These are phyloP conservation scores for Kwoniella bestiolae DNA, from an alignment of 768 basidiomycete genomes.

Conservation along the genomic window DNA sequence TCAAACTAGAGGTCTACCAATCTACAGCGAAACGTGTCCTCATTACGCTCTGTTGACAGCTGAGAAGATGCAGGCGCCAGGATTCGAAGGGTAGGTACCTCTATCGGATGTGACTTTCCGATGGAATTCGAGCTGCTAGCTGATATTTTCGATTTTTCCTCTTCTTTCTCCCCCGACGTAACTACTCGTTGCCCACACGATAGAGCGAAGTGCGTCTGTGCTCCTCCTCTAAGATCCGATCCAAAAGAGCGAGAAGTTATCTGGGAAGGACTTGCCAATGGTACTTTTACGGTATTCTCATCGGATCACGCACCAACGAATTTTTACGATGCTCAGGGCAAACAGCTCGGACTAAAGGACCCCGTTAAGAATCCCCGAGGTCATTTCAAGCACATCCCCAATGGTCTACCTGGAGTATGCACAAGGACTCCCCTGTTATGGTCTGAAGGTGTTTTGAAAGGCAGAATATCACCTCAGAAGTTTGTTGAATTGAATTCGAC, in stretches of 20 bases:
- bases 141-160: too few relatives aligned
- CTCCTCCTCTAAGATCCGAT: conserved; percentile 49
- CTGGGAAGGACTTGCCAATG: conserved; percentile 50
- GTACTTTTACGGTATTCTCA: conserved; percentile 53
- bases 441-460: conserved; percentile 54
- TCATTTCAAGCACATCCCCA: conserved; percentile 56
- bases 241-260: conserved; percentile 46
- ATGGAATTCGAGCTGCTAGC: too few relatives aligned
- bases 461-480: conserved; percentile 50
- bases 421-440: conserved; percentile 55
- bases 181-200: conserved; percentile 4
- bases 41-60: conserved; percentile 52
- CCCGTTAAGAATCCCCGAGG: conserved; percentile 23
- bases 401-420: conserved; percentile 57
- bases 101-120: background rate
- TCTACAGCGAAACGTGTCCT: conserved; percentile 56
- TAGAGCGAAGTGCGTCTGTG: conserved; percentile 54
- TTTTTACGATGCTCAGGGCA: conserved; percentile 49
- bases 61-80: conserved; percentile 49
- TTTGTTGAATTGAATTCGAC: conserved; percentile 57
- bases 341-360: conserved; percentile 28
- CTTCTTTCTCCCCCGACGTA: too few relatives aligned
- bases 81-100: conserved; percentile 47
- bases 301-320: conserved; percentile 56
- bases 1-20: conserved; percentile 45